A percentile compares a stretch with the other conserved stretches of the same genome.
These are phyloP conservation scores for Phalaenopsis equestris DNA, from an alignment of 106 monocot species.

Conservation along the genomic window DNA sequence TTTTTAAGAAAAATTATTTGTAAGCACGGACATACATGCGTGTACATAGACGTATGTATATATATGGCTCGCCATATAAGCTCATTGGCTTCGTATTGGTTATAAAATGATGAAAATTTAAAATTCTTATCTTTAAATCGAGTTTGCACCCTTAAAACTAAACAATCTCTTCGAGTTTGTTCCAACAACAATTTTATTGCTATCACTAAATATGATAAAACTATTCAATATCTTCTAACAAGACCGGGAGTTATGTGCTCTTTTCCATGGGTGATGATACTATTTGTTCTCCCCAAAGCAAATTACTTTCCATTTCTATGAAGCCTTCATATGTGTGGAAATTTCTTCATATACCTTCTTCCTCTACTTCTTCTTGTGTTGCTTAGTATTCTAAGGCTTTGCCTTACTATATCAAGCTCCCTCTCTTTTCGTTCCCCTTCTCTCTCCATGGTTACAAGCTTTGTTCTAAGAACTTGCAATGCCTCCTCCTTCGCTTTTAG, in stretches of 20 bases:
- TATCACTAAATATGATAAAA: neutral
- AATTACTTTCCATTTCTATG: neutral
- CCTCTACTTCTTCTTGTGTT: constrained; percentile 18
- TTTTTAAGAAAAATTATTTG: too few relatives aligned
- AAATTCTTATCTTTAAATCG: too few relatives aligned
- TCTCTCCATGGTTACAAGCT: constrained; percentile 32
- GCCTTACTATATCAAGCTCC: constrained; percentile 69
- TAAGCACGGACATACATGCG: too few relatives aligned
- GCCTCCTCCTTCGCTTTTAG: constrained; percentile 48
- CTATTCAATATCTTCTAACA: neutral
- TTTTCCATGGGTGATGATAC: neutral
- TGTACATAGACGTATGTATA: too few relatives aligned
- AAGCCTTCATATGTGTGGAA: neutral
- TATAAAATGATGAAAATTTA: too few relatives aligned
- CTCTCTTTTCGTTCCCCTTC: constrained; percentile 44
- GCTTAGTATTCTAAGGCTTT: constrained; percentile 71
- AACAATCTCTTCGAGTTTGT: too few relatives aligned
- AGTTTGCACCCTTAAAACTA: too few relatives aligned
- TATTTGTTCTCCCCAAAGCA: neutral
- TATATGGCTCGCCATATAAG: too few relatives aligned
- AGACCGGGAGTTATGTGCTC: neutral
- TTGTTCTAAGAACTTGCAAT: constrained; percentile 17
- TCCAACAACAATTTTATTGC: neutral
- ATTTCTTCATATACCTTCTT: neutral
- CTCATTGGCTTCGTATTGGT: too few relatives aligned